phyloP scores from a whole-genome alignment of 1,284 basidiomycete species.

The Irpex sp. region DNA sequence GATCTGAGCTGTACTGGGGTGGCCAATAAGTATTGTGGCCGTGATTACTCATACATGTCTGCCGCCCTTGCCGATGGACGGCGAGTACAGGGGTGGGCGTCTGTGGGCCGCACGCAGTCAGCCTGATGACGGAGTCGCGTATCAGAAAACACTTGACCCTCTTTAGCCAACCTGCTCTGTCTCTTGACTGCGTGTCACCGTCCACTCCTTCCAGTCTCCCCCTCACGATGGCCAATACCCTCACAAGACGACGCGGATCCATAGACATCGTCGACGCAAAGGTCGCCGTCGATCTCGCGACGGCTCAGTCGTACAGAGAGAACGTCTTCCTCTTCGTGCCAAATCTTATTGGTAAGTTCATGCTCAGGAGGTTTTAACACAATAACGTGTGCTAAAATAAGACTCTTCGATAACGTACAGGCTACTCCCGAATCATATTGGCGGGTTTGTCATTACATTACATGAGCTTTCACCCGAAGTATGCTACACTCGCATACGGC shows the following conservation, averaged over 20 bases:
- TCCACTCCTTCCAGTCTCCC: slow-evolving; percentile 5
- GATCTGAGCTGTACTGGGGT: too few species aligned
- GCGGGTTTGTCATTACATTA: slow-evolving; percentile 89
- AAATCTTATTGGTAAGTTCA: slow-evolving; percentile 83
- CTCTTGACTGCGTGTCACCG: slow-evolving; percentile 2
- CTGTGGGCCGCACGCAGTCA: neutral
- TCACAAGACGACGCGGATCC: slow-evolving; percentile 25
- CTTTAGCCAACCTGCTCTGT: neutral
- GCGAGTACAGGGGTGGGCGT: neutral
- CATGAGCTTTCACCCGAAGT: slow-evolving; percentile 94
- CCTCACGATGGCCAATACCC: slow-evolving; percentile 24
- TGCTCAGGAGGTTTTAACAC: neutral
- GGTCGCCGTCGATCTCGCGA: slow-evolving; percentile 79
- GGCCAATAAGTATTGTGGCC: too few species aligned
- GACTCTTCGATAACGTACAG: slow-evolving; percentile 35
- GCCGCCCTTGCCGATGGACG: neutral
- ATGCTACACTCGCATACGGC: slow-evolving; percentile 88
- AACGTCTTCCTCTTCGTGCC: slow-evolving; percentile 96
- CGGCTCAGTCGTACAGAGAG: slow-evolving; percentile 79
- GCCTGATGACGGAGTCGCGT: neutral
- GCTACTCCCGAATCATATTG: slow-evolving; percentile 89
- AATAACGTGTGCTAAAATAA: neutral
- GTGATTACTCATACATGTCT: too few species aligned
- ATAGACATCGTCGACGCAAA: slow-evolving; percentile 76
- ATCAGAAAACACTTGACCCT: neutral